Evolutionary conservation across 768 basidiomycete genomes (phyloP).

Genomic region (Podaxis sp.): DNA sequence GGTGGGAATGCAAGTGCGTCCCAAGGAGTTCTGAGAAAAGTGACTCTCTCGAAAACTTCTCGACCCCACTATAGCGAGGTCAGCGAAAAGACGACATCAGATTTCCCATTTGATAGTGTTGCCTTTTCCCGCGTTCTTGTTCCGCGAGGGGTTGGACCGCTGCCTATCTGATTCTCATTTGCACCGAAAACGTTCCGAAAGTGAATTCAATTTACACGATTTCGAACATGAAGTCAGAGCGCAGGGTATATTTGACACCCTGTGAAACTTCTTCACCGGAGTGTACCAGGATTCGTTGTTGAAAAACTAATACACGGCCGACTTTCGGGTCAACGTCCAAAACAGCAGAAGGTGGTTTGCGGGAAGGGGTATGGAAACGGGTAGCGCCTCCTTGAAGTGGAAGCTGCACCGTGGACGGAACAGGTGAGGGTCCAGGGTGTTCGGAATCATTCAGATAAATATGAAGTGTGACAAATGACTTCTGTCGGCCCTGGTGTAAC

Average conservation of each 20-base stretch:
- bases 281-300: slow-evolving; percentile 19
- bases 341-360: slow-evolving; percentile 38
- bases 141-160: not conserved
- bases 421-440: slow-evolving; percentile 11
- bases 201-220: not conserved
- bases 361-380: slow-evolving; percentile 36
- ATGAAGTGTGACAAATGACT: slow-evolving; percentile 43
- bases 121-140: not conserved
- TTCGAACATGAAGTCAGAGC: slow-evolving; percentile 11
- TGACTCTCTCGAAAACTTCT: not conserved
- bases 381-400: slow-evolving; percentile 38
- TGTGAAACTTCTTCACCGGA: slow-evolving; percentile 35
- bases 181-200: not conserved
- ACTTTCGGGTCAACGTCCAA: slow-evolving; percentile 27
- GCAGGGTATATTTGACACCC: slow-evolving; percentile 37
- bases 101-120: not conserved
- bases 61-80: not conserved
- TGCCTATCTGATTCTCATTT: not conserved
- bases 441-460: slow-evolving; percentile 39
- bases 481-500: slow-evolving; percentile 26
- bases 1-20: not conserved
- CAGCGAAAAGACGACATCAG: not conserved
- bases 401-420: not conserved
- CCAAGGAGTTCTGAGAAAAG: not conserved
- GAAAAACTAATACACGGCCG: slow-evolving; percentile 21